Evolutionary conservation across 2,329 filamentous ascomycete species (phyloP).

Genomic region (Zarea fungicola): DNA sequence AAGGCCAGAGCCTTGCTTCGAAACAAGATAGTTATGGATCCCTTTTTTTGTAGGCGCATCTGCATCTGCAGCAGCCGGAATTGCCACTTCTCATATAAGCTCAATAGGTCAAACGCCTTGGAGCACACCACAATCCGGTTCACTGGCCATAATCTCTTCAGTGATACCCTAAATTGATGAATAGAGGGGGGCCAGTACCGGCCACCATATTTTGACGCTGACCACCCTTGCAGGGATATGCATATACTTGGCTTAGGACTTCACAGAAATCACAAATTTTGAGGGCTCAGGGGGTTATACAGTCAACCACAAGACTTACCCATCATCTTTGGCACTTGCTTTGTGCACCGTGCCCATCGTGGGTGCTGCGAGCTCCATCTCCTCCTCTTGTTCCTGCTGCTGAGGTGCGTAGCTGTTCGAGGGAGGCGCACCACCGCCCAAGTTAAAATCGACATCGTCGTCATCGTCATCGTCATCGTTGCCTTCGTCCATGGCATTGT

Average conservation of each 20-base stretch:
- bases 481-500: slow-evolving; percentile 42
- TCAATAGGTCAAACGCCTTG: neutral
- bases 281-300: neutral
- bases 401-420: slow-evolving; percentile 17
- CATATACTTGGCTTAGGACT: neutral
- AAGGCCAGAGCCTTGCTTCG: neutral
- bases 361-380: slow-evolving; percentile 25
- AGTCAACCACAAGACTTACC: slow-evolving; percentile 30
- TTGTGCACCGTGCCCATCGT: slow-evolving; percentile 38
- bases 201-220: slow-evolving; percentile 1
- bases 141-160: neutral
- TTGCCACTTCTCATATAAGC: neutral
- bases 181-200: neutral
- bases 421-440: slow-evolving; percentile 42
- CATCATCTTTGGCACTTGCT: slow-evolving; percentile 58
- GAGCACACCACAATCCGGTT: neutral
- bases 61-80: neutral
- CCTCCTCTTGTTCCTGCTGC: slow-evolving; percentile 24
- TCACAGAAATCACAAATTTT: neutral
- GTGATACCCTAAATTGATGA: neutral
- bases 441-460: slow-evolving; percentile 52
- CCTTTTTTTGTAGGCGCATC: neutral
- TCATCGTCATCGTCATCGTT: slow-evolving; percentile 34
- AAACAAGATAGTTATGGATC: neutral
- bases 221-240: neutral